A percentile compares a stretch with the other conserved stretches of the same genome.
Evolutionary conservation across 108 stramenopile species (phyloP).

Genomic region (Bacterosira constricta): DNA sequence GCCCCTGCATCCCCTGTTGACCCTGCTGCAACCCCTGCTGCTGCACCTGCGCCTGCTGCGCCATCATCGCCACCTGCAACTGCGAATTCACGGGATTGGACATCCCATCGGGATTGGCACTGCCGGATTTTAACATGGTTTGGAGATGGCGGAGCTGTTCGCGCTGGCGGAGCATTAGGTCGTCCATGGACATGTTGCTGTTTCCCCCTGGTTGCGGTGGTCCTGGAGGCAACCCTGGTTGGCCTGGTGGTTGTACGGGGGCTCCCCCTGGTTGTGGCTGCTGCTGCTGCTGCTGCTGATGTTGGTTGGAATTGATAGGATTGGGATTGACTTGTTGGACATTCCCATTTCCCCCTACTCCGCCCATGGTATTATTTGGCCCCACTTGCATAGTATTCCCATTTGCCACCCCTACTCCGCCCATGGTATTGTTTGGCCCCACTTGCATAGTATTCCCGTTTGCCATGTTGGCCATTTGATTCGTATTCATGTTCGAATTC

Average conservation of each 20-base stretch:
- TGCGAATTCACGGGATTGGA: not conserved
- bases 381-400: not conserved
- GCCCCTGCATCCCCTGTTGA: no score
- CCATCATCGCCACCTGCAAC: not conserved
- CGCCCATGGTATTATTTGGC: no score
- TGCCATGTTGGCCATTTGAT: not conserved
- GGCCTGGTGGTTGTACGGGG: not conserved
- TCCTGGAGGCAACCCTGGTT: not conserved
- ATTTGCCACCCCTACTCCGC: not conserved
- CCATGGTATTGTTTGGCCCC: no score
- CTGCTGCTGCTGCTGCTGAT: not conserved
- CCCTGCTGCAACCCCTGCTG: not conserved
- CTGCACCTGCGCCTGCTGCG: not conserved
- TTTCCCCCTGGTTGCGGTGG: not conserved
- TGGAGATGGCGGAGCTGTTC: conserved; percentile 39
- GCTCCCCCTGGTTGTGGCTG: not conserved
- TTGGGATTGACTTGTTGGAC: no score
- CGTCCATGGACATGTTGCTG: conserved; percentile 18
- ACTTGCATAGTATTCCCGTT: not conserved
- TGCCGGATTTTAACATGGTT: conserved; percentile 16
- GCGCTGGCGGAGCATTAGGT: conserved; percentile 30
- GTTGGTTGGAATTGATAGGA: no score
- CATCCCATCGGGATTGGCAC: not conserved
- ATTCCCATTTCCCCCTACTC: not conserved
- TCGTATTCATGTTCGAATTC: not conserved